phyloP scores from a whole-genome alignment of 805 yeast genomes.

The Sugiyamaella marilandica region DNA sequence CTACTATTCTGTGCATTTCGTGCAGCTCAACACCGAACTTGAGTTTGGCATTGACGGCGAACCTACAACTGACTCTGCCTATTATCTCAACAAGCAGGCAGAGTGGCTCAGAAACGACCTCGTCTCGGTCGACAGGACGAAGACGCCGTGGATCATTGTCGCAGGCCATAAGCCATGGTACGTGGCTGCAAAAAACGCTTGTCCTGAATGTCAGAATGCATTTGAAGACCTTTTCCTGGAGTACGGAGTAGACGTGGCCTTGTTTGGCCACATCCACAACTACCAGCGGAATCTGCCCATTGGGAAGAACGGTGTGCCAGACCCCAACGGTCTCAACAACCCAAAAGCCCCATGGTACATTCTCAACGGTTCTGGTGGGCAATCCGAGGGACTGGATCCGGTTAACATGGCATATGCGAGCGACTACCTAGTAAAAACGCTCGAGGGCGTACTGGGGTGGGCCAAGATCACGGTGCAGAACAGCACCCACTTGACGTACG shows the following conservation, averaged over 20 bases:
- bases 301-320: constrained; percentile 24
- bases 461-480: constrained; percentile 29
- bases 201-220: constrained; percentile 22
- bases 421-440: constrained; percentile 11
- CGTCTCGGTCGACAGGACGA: constrained; percentile 26
- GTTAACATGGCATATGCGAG: constrained; percentile 6
- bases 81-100: constrained; percentile 23
- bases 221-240: constrained; percentile 23
- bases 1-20: constrained; percentile 31
- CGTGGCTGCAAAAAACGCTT: constrained; percentile 21
- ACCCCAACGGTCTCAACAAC: constrained; percentile 28
- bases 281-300: constrained; percentile 25
- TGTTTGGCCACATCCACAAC: constrained; percentile 27
- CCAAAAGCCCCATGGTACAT: constrained; percentile 32
- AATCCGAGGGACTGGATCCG: constrained; percentile 28
- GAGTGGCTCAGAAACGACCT: constrained; percentile 30
- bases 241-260: constrained; percentile 24
- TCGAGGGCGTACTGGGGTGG: constrained; percentile 27
- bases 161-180: constrained; percentile 33
- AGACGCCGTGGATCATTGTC: constrained; percentile 29
- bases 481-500: constrained; percentile 30
- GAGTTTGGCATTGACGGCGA: constrained; percentile 24
- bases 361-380: constrained; percentile 31
- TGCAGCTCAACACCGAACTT: constrained; percentile 30
- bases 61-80: constrained; percentile 23